These are phyloP conservation scores for Coccomyxa subellipsoidea DNA, from an alignment of 163 green algal genomes.

Conservation along the genomic window DNA sequence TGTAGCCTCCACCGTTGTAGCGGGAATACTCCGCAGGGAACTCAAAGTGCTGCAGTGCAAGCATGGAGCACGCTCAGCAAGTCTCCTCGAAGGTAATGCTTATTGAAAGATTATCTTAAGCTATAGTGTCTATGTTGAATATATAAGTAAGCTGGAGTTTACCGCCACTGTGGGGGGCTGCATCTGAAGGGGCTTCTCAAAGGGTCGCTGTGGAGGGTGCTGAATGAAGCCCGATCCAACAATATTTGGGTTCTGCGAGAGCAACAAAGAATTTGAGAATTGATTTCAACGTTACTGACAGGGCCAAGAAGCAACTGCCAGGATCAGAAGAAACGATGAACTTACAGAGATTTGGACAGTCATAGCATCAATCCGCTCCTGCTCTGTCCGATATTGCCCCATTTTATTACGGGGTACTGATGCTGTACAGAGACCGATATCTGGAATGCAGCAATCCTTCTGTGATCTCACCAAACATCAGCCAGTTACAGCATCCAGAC, in stretches of 20 bases:
- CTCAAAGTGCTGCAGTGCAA: not conserved
- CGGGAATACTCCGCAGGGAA: not conserved
- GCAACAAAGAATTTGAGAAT: not conserved
- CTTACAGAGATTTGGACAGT: constrained; percentile 68
- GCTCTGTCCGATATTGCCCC: constrained; percentile 38
- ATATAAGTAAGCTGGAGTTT: constrained; percentile 31
- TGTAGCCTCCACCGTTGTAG: not conserved
- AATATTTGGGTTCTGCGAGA: constrained; percentile 60
- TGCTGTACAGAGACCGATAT: too few relatives aligned
- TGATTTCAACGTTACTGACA: not conserved
- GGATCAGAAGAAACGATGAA: not conserved
- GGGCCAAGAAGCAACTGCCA: not conserved
- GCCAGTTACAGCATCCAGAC: not conserved
- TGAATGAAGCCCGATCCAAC: constrained; percentile 73
- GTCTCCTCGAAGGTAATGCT: too few relatives aligned
- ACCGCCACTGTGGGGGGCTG: constrained; percentile 77
- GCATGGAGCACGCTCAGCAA: too few relatives aligned
- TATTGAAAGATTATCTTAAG: too few relatives aligned
- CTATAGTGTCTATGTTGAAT: not conserved
- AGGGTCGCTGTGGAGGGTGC: constrained; percentile 72
- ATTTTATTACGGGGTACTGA: not conserved
- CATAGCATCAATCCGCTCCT: constrained; percentile 59
- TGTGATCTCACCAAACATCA: too few relatives aligned
- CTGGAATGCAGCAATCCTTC: too few relatives aligned
- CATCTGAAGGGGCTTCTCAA: constrained; percentile 60